phyloP scores from a whole-genome alignment of 805 yeast species.

The Sugiyamaella lignohabitans region DNA sequence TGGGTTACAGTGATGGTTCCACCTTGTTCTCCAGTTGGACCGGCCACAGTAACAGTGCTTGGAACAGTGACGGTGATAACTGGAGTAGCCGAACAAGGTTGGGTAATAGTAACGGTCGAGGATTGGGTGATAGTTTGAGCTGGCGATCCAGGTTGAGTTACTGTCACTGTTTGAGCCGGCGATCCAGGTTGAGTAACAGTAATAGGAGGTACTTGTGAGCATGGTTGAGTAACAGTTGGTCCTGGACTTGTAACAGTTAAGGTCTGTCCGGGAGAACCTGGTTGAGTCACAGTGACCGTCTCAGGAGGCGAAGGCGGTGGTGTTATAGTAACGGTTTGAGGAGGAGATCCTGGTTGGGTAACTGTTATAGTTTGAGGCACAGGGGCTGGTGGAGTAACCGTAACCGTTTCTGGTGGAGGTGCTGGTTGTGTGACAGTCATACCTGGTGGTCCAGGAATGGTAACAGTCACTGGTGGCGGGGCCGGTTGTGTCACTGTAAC shows the following conservation, averaged over 20 bases:
- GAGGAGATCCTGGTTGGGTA: slow-evolving; percentile 9
- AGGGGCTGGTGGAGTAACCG: slow-evolving; percentile 11
- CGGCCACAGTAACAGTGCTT: slow-evolving; percentile 17
- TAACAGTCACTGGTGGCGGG: neutral
- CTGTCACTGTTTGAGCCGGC: slow-evolving; percentile 15
- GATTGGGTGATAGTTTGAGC: slow-evolving; percentile 11
- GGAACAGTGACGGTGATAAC: neutral
- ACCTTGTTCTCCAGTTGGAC: slow-evolving; percentile 5
- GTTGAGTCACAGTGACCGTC: slow-evolving; percentile 8
- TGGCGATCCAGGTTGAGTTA: slow-evolving; percentile 21
- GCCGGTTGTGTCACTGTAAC: slow-evolving; percentile 10
- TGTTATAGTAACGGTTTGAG: no score
- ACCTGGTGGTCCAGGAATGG: slow-evolving; percentile 3
- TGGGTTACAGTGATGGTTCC: slow-evolving; percentile 16
- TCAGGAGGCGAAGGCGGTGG: slow-evolving; percentile 1
- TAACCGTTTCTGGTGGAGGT: slow-evolving; percentile 14
- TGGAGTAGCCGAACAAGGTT: slow-evolving; percentile 12
- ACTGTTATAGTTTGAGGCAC: slow-evolving; percentile 8
- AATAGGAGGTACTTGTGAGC: slow-evolving; percentile 2
- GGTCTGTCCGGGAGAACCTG: slow-evolving; percentile 4
- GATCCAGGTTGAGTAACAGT: slow-evolving; percentile 12
- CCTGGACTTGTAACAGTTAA: slow-evolving; percentile 11
- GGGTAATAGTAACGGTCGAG: slow-evolving; percentile 11
- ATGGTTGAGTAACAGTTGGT: slow-evolving; percentile 4
- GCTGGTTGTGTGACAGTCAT: neutral